Percentiles rank a stretch among this genome's conserved stretches.
phyloP scores from a whole-genome alignment of 1,284 basidiomycete genomes.

The Cutaneotrichosporon arboriforme region DNA sequence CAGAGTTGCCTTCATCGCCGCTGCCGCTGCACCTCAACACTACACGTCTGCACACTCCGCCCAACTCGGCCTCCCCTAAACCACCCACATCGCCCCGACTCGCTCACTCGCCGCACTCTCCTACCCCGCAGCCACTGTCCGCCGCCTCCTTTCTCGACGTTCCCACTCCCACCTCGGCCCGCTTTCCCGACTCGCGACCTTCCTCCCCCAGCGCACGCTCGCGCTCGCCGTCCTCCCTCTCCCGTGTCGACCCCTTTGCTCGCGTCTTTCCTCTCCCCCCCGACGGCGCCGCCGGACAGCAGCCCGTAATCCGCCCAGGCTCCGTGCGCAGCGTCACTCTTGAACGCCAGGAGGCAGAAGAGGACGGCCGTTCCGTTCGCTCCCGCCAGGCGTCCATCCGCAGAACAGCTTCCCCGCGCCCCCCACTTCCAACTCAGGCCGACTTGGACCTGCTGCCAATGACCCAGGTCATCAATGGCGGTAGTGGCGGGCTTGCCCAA shows the following conservation, averaged over 20 bases:
- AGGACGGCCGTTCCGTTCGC: conserved; percentile 14
- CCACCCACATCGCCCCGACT: too few relatives aligned
- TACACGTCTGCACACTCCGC: too few relatives aligned
- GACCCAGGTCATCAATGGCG: not conserved
- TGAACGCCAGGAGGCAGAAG: conserved; percentile 7
- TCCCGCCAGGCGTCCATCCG: conserved; percentile 2
- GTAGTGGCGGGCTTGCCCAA: not conserved
- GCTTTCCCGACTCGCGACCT: not conserved
- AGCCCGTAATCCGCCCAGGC: conserved; percentile 14
- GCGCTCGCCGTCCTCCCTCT: not conserved
- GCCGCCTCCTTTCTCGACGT: conserved; percentile 1
- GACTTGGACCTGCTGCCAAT: conserved; percentile 2
- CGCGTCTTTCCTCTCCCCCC: conserved; percentile 9
- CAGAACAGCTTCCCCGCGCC: not conserved
- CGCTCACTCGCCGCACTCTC: not conserved
- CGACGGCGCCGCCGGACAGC: not conserved
- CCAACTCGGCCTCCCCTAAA: too few relatives aligned
- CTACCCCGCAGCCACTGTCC: not conserved
- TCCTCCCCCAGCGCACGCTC: not conserved
- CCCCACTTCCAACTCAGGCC: conserved; percentile 1
- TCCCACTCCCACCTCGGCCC: not conserved
- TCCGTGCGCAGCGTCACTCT: conserved; percentile 13
- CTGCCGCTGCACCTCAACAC: too few relatives aligned
- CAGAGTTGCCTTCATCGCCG: not conserved
- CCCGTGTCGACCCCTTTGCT: conserved; percentile 3